Conservation (phyloP, 345 rosid genomes). For the Luvunga scandens region DNA sequence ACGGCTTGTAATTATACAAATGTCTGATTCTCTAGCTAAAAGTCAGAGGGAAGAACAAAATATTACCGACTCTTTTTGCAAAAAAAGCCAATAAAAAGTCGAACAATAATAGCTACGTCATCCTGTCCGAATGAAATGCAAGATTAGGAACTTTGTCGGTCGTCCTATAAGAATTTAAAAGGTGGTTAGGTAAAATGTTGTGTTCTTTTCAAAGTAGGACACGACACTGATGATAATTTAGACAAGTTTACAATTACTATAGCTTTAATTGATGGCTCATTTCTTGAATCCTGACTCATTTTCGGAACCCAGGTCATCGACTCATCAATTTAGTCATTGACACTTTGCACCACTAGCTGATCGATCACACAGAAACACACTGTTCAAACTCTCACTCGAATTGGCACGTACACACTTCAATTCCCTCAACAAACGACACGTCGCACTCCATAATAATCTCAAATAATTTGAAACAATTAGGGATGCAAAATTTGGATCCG, state of each 20-base stretch:
- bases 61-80: too few species aligned
- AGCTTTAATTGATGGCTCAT: not conserved
- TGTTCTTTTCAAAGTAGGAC: not conserved
- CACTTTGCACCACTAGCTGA: not conserved
- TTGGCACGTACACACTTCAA: not conserved
- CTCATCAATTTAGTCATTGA: not conserved
- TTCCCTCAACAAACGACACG: not conserved
- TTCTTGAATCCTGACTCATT: not conserved
- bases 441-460: not conserved
- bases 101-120: too few species aligned
- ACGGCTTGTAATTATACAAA: too few species aligned
- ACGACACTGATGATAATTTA: not conserved
- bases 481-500: too few species aligned
- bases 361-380: too few species aligned
- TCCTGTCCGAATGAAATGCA: too few species aligned
- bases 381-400: not conserved
- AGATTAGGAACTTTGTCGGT: too few species aligned
- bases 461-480: too few species aligned
- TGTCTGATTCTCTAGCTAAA: too few species aligned
- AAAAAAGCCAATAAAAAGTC: too few species aligned
- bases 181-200: not conserved
- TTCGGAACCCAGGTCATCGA: not conserved
- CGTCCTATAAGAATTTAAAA: too few species aligned
- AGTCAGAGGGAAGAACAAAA: too few species aligned
- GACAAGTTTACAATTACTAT: not conserved